Conservation (phyloP, 2,329 filamentous ascomycete species). For the Diaporthe caulivora region DNA sequence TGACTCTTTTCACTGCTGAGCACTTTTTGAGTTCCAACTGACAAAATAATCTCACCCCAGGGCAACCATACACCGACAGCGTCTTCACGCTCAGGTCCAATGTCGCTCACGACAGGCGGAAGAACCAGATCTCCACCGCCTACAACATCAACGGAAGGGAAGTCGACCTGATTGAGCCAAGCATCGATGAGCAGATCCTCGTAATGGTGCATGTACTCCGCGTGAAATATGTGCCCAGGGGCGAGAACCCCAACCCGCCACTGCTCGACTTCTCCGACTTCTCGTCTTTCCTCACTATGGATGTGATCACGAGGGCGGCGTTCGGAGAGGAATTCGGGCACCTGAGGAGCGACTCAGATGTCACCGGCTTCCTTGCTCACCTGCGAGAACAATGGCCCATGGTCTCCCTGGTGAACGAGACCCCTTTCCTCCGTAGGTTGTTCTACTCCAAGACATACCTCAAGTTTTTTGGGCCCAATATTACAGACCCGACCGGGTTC, state of each 20-base stretch:
- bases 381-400: constrained; percentile 43
- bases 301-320: constrained; percentile 62
- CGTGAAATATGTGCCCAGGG: constrained; percentile 1
- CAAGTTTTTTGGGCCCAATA: constrained; percentile 50
- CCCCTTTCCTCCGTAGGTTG: constrained; percentile 48
- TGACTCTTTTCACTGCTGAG: too few species aligned
- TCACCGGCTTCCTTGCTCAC: constrained; percentile 55
- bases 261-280: constrained; percentile 59
- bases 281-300: constrained; percentile 62
- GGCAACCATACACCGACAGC: constrained; percentile 30
- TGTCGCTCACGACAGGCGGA: constrained; percentile 46
- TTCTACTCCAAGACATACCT: constrained; percentile 47
- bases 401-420: constrained; percentile 55
- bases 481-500: constrained; percentile 45
- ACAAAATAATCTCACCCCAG: not conserved
- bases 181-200: constrained; percentile 36
- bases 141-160: constrained; percentile 47
- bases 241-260: not conserved
- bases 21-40: not conserved
- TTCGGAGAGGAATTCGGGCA: constrained; percentile 61
- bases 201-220: constrained; percentile 19
- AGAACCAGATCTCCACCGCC: constrained; percentile 41
- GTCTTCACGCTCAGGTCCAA: constrained; percentile 39
- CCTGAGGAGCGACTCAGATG: constrained; percentile 56
- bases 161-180: constrained; percentile 44